These are phyloP conservation scores for Leccinum obscurum DNA, from an alignment of 768 basidiomycete genomes.

Conservation along the genomic window DNA sequence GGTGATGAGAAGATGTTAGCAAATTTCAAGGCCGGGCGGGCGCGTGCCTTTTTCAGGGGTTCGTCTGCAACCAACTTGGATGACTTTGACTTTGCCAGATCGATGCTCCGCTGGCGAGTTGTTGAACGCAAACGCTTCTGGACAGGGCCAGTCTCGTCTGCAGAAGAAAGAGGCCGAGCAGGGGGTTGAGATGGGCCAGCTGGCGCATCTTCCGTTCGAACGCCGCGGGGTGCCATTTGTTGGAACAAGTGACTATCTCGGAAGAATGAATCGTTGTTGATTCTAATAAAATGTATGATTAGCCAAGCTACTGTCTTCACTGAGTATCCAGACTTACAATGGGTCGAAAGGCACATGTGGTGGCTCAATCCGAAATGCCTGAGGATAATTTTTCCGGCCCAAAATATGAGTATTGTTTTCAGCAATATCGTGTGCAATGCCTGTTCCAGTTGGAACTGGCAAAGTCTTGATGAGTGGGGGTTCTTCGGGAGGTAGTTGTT, in stretches of 20 bases:
- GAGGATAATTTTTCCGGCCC: conserved; percentile 52
- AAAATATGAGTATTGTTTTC: conserved; percentile 58
- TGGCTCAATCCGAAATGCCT: conserved; percentile 58
- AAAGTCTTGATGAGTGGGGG: conserved; percentile 36
- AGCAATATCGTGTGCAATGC: conserved; percentile 65
- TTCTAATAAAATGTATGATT: conserved; percentile 38
- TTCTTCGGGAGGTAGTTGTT: conserved; percentile 55
- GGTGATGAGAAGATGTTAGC: conserved; percentile 87
- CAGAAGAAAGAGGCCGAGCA: conserved; percentile 73
- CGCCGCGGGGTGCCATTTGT: conserved; percentile 39
- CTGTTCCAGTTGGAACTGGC: conserved; percentile 55
- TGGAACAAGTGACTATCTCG: conserved; percentile 62
- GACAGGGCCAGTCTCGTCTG: conserved; percentile 79
- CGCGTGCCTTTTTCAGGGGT: conserved; percentile 87
- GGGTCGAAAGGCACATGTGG: conserved; percentile 58
- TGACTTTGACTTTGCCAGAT: conserved; percentile 52
- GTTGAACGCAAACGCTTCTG: conserved; percentile 74
- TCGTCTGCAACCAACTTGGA: conserved; percentile 66
- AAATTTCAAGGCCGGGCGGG: conserved; percentile 84
- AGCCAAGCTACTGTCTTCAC: not conserved
- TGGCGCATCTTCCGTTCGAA: conserved; percentile 43
- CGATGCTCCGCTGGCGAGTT: conserved; percentile 51
- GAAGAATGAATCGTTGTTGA: conserved; percentile 55
- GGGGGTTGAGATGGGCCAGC: conserved; percentile 47
- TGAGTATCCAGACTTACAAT: conserved; percentile 43